These are phyloP conservation scores for Moniliophthora roreri DNA, from an alignment of 1,284 basidiomycete species.

Conservation along the genomic window DNA sequence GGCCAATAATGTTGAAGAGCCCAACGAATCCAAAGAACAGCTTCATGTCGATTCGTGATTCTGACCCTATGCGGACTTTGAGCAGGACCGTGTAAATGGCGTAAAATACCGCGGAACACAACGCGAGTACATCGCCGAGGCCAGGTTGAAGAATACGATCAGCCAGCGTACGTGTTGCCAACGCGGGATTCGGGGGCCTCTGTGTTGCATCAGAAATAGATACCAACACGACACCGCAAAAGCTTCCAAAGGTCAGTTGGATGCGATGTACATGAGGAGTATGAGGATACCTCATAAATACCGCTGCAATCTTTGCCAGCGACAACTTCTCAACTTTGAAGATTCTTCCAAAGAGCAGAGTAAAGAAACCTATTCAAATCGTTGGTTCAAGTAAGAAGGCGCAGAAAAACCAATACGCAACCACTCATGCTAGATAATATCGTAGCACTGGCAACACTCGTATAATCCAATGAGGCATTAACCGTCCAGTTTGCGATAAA, in stretches of 20 bases:
- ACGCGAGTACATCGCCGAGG: constrained; percentile 78
- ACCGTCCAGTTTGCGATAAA: constrained; percentile 91
- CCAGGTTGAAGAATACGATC: constrained; percentile 30
- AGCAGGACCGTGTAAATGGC: constrained; percentile 91
- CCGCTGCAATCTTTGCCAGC: constrained; percentile 76
- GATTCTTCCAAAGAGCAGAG: constrained; percentile 82
- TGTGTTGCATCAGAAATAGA: constrained; percentile 70
- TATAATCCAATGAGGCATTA: constrained; percentile 80
- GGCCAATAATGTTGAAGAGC: constrained; percentile 80
- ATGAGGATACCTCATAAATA: constrained; percentile 66
- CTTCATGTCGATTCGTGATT: constrained; percentile 90
- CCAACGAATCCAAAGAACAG: constrained; percentile 95
- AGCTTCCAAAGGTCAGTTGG: constrained; percentile 45
- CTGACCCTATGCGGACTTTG: constrained; percentile 83
- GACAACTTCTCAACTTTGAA: constrained; percentile 84
- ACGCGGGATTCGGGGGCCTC: constrained; percentile 7
- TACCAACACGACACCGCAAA: constrained; percentile 85
- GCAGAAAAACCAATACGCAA: constrained; percentile 34
- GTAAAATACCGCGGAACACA: constrained; percentile 86
- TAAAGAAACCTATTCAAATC: constrained; percentile 83
- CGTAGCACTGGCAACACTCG: constrained; percentile 89
- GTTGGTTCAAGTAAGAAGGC: not conserved
- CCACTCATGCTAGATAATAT: constrained; percentile 89
- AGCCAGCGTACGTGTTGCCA: constrained; percentile 6
- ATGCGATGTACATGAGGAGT: constrained; percentile 8